Base-by-base conservation (phyloP, 176 grass and related monocot genomes). In the Raddia distichophylla region DNA sequence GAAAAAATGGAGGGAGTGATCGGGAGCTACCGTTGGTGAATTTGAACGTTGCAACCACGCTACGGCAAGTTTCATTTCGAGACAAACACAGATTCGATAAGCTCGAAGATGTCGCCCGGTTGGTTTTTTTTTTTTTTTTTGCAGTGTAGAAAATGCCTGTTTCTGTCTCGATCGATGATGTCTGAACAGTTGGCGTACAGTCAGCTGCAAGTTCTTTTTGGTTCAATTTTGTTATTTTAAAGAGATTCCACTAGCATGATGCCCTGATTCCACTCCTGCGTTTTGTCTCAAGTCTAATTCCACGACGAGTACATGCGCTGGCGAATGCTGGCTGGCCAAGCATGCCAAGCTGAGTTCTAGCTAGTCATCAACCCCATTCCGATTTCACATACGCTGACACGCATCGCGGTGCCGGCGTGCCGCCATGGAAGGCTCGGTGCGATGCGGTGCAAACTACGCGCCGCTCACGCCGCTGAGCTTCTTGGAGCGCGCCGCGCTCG, bases 401-500 rank as follows among this genome's bases (percentile, higher is more conserved):
- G 1, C 18, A 20, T 53, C 37, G 37, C 37, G 37, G 37, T 40
- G 37, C 37, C 85, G 49, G 71, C 73, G 37, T 40, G 37, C 37
- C 85, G 49, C 77, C 73, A 75, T 77, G 90, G 86, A 92, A 45
- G 90, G 90, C 2, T 70, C 73, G 7, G 19, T 19, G 56, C 71
- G 10, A 46, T 80, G 83, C 71, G 62, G 15, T 16, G 88, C 91
- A 10, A 93, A 93, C 85, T 80, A 93, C 78, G n/a, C 68, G 81
- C 76, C 87, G 3, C 84, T 93, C 8, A 85, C 87, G 44, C 91
- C 91, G 55, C 43, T 93, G 27, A 87, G 65, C 77, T 93, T 93
- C 82, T 54, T 93, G 65, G 84, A 90, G 81, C 87, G 87, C 64
- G 80, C 91, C 81, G 91, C 82, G 35, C 7, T 87, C 18, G 91